Evolutionary conservation across 768 basidiomycete genomes (phyloP), one percentile per base, ranked within the genome.

Genomic region (Auriscalpium orientale): DNA sequence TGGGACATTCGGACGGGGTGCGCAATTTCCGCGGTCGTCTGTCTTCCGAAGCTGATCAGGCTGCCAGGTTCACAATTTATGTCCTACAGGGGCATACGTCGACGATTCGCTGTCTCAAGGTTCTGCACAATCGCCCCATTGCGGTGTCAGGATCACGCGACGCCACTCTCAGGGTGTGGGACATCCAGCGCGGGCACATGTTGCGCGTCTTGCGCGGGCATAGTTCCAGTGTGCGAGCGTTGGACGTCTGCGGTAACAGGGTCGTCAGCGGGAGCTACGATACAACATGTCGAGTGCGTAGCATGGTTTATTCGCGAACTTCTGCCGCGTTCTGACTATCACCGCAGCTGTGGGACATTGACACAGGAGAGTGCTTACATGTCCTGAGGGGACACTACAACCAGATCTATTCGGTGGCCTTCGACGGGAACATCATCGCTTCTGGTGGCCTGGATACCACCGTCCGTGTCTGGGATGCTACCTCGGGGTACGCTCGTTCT

Each of bases 401-500:
- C 0, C 95, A 98, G 68, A 91, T 97, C 12, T 98, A 95, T 67
- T 93, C 95, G 3, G 66, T 98, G 52, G 85, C 84, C 56, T 98
- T 76, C 2, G 95, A 95, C 62, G 92, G 94, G 0, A 87, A 93
- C 68, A 74, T 95, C 18, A 77, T 99, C 21, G 95, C 95, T 0
- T 93, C 91, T 61, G 95, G 95, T 2, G 95, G 94, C 0, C 97
- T 98, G 66, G 97, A 98, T 70, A 98, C 98, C 60, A 93, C 97
- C 18, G 94, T 98, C 53, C 95, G 97, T 65, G 87, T 97, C 50
- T 99, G 95, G 95, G 95, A 99, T 63, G 90, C 87, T 7, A 79
- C 90, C 54, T 74, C 89, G 0, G 81, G 82, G 0, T 80, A 82
- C 58, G 79, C 79, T 9, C 18, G 11, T 15, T 36, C 21, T 15